Evolutionary conservation across 768 basidiomycete genomes (phyloP).

Genomic region (Antrodiella citrinella): DNA sequence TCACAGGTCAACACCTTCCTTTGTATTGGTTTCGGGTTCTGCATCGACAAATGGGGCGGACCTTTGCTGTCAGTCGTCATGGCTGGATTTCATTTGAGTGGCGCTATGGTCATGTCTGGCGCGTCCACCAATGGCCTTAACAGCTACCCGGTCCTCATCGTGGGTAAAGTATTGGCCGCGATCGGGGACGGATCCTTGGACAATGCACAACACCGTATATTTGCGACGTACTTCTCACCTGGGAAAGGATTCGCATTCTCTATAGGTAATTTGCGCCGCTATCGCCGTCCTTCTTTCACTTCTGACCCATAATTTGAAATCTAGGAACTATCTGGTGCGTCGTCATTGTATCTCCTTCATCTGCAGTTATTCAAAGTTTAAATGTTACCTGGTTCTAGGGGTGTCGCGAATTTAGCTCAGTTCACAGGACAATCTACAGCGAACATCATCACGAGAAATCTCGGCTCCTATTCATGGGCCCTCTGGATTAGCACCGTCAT

Average conservation of each 20-base stretch:
- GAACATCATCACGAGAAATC: constrained; percentile 30
- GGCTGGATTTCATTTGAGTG: constrained; percentile 29
- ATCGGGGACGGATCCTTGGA: constrained; percentile 34
- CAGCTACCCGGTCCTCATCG: constrained; percentile 30
- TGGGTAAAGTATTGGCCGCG: constrained; percentile 33
- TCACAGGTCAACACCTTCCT: constrained; percentile 33
- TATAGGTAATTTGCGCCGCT: too few relatives aligned
- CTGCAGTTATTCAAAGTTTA: constrained; percentile 1
- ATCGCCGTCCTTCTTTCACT: constrained; percentile 11
- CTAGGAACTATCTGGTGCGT: neutral
- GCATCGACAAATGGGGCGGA: constrained; percentile 35
- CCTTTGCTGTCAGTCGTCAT: constrained; percentile 29
- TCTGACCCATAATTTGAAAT: neutral
- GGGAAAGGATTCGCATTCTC: constrained; percentile 34
- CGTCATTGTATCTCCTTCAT: neutral
- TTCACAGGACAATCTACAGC: constrained; percentile 34
- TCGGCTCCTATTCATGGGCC: constrained; percentile 33
- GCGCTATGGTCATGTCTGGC: constrained; percentile 30
- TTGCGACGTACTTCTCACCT: constrained; percentile 36
- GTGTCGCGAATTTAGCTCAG: constrained; percentile 32
- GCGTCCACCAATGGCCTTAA: constrained; percentile 30
- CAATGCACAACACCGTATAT: constrained; percentile 36
- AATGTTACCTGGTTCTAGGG: constrained; percentile 16
- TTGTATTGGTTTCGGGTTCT: constrained; percentile 32
- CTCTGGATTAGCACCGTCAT: constrained; percentile 34